phyloP scores from a whole-genome alignment of 306 rosid genomes.

The Sesbania bispinosa region DNA sequence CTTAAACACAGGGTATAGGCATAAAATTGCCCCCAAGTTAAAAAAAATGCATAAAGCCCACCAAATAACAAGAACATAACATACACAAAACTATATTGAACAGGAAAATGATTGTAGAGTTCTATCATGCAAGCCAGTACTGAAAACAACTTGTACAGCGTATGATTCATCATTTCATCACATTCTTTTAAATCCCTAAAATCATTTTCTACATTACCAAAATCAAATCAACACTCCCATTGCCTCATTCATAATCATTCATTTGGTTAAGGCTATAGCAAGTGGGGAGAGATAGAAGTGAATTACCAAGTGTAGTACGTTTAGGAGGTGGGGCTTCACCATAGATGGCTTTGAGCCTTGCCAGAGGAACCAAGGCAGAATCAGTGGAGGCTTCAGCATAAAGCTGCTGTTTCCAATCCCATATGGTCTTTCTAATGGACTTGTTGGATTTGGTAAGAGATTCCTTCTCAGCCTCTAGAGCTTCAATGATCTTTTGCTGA shows the following conservation, averaged over 20 bases:
- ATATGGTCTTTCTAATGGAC: conserved; percentile 57
- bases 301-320: conserved; percentile 38
- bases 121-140: neutral
- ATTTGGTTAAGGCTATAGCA: neutral
- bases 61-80: neutral
- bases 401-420: conserved; percentile 89
- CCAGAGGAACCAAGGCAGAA: conserved; percentile 50
- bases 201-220: neutral
- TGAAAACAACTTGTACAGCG: neutral
- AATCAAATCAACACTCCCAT: neutral
- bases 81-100: neutral
- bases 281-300: neutral
- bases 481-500: conserved; percentile 61
- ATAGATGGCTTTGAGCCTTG: conserved; percentile 62
- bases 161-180: neutral
- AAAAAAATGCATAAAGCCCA: neutral
- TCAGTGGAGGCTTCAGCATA: conserved; percentile 55
- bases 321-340: conserved; percentile 56
- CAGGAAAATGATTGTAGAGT: neutral
- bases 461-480: conserved; percentile 69
- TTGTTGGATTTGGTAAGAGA: conserved; percentile 62
- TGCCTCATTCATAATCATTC: neutral
- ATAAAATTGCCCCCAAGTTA: neutral
- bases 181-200: neutral
- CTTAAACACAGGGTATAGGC: neutral